Base-by-base conservation (phyloP, 1,139 yeast genomes). In the Pichia sp. region DNA sequence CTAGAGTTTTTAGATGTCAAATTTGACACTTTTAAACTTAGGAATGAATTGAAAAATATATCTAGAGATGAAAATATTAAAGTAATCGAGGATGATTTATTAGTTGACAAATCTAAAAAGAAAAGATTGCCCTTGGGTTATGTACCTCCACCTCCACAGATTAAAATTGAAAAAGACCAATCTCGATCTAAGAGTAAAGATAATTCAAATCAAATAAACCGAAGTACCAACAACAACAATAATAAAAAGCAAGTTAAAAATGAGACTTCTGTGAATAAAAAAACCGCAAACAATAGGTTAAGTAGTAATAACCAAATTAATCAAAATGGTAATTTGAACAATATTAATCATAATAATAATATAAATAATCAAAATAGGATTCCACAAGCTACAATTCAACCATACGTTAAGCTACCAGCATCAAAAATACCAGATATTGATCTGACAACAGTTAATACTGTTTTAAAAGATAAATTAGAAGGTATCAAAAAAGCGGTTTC, bases 381-480 rank as follows among this genome's bases (percentile, higher is more conserved):
- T 25, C 41, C 46, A 10, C 57, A 63, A 23, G 56, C 52, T 28
- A 52, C 60, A 11, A 73, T 74, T 40, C 95, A 85, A 59, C 90
- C 95, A 9, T 86, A 87, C 66, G 95, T 87, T 57, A 84, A 86
- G 54, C 67, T 87, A 37, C 95, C 96, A 10, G 84, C 94, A 28
- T 84, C 96, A 3, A 87, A 89, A 66, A 85, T 90, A 55, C 97
- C 97, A 11, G 97, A 90, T 64, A 76, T 90, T 76, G 95, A 87
- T 44, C 71, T 90, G 54, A 81, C 85, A 33, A 86, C 96, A 5
- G 90, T 90, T 25, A 87, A 87, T 42, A 74, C 79, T 43, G 81
- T 87, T 25, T 68, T 86, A 49, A 72, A 76, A 45, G 94, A 82
- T 51, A 87, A 89, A 66, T 84, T 87, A 54, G 80, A 75, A 46